Conservation (phyloP, 1,139 yeast genomes). For the Lodderomyces oxycetoniae region DNA sequence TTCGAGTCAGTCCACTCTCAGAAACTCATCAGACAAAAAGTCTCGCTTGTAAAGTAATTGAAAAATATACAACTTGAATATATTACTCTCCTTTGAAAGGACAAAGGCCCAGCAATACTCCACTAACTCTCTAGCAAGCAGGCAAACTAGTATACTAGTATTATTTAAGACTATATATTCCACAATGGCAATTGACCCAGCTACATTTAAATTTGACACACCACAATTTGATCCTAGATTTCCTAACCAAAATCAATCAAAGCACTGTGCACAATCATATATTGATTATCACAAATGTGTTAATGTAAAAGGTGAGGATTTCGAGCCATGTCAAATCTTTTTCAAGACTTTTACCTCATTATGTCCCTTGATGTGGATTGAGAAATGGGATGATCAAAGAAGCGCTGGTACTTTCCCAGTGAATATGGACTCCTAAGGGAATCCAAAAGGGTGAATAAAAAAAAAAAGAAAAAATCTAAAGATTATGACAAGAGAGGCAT, state of each 20-base stretch:
- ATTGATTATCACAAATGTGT: conserved; percentile 98
- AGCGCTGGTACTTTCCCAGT: conserved; percentile 50
- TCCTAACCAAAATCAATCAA: conserved; percentile 96
- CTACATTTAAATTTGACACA: conserved; percentile 59
- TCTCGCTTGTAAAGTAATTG: no score
- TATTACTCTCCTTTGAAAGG: no score
- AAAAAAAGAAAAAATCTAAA: background rate
- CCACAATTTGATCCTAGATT: conserved; percentile 90
- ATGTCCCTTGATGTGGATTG: conserved; percentile 92
- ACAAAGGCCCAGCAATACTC: no score
- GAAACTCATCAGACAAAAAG: no score
- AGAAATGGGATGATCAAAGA: conserved; percentile 96
- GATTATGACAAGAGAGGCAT: background rate
- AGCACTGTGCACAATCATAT: conserved; percentile 97
- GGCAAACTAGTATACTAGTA: no score
- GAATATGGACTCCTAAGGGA: conserved; percentile 23
- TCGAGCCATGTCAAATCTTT: conserved; percentile 95
- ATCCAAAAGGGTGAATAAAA: background rate
- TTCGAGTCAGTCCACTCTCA: no score
- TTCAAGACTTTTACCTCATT: conserved; percentile 85
- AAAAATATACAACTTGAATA: no score
- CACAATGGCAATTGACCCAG: conserved; percentile 43
- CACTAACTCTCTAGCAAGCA: no score
- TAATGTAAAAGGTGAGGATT: conserved; percentile 95
- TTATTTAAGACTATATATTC: background rate